A percentile compares a stretch with the other conserved stretches of the same genome.
Evolutionary conservation across 768 basidiomycete genomes (phyloP).

Genomic region (Tephrocybe sp.): DNA sequence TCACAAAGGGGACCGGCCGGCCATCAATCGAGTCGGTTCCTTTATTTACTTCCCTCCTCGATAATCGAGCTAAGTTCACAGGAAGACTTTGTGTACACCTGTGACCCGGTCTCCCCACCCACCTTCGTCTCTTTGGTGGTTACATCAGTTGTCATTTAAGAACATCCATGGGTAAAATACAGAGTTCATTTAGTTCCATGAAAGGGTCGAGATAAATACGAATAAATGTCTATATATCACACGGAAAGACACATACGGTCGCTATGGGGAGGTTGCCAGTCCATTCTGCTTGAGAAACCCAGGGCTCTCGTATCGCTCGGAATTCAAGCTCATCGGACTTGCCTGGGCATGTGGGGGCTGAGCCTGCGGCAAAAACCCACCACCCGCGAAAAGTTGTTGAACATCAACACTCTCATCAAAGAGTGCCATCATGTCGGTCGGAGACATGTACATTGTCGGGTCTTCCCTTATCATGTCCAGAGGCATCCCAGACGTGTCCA

Average conservation of each 20-base stretch:
- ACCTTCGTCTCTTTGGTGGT: too few relatives aligned
- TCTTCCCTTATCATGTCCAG: constrained; percentile 50
- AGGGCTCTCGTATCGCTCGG: constrained; percentile 23
- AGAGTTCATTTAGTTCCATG: neutral
- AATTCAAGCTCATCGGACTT: constrained; percentile 13
- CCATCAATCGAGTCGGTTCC: constrained; percentile 1
- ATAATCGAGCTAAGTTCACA: neutral
- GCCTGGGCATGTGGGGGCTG: constrained; percentile 8
- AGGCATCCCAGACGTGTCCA: constrained; percentile 34
- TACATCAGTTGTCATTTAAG: too few relatives aligned
- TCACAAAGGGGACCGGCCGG: neutral
- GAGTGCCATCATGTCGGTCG: constrained; percentile 60
- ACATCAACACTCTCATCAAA: constrained; percentile 52
- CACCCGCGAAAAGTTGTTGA: constrained; percentile 27
- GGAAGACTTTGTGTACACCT: neutral
- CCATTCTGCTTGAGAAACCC: constrained; percentile 35
- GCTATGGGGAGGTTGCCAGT: constrained; percentile 34
- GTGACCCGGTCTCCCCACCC: constrained; percentile 3
- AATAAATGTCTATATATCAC: neutral
- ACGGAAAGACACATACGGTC: constrained; percentile 9
- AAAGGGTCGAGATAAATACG: neutral
- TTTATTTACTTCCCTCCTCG: neutral
- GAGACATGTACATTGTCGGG: constrained; percentile 52
- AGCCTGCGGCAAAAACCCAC: constrained; percentile 25
- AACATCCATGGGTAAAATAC: too few relatives aligned